A percentile compares a stretch with the other conserved stretches of the same genome.
These are phyloP conservation scores for Sporothrix sp. DNA, from an alignment of 2,329 filamentous ascomycete genomes.

Conservation along the genomic window DNA sequence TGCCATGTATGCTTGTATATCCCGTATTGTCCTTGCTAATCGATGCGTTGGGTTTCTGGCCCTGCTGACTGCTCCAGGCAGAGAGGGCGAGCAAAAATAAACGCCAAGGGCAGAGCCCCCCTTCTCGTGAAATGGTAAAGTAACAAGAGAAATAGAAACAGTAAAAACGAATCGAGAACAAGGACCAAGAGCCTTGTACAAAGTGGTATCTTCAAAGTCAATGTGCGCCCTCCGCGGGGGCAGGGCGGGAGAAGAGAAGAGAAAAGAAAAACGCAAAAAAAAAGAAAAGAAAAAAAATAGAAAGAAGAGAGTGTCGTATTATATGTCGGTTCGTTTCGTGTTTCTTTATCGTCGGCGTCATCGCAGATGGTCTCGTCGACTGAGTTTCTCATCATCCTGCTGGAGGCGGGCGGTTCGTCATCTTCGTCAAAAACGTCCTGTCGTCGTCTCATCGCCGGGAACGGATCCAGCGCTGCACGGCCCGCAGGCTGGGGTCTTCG, in stretches of 20 bases:
- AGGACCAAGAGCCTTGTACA: background rate
- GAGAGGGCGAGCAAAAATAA: background rate
- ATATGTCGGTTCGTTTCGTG: background rate
- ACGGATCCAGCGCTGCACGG: constrained; percentile 50
- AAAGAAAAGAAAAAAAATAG: background rate
- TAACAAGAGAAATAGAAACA: background rate
- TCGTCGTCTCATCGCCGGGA: constrained; percentile 25
- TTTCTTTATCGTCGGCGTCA: background rate
- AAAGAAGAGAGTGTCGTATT: constrained; percentile 4
- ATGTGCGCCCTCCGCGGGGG: background rate
- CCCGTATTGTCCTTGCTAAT: background rate
- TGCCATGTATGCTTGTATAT: background rate
- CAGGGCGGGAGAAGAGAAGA: background rate
- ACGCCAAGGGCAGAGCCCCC: background rate
- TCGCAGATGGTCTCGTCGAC: background rate
- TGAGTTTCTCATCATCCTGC: background rate
- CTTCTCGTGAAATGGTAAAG: background rate
- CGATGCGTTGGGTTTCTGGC: background rate
- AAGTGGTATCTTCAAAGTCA: constrained; percentile 7
- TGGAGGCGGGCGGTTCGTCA: background rate
- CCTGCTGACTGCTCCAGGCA: constrained; percentile 6
- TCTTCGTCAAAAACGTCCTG: background rate
- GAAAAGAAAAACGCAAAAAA: background rate
- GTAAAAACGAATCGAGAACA: background rate
- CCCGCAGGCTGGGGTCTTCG: constrained; percentile 50